Evolutionary conservation across 1,139 yeast species (phyloP).

Genomic region (Pichia terricola): DNA sequence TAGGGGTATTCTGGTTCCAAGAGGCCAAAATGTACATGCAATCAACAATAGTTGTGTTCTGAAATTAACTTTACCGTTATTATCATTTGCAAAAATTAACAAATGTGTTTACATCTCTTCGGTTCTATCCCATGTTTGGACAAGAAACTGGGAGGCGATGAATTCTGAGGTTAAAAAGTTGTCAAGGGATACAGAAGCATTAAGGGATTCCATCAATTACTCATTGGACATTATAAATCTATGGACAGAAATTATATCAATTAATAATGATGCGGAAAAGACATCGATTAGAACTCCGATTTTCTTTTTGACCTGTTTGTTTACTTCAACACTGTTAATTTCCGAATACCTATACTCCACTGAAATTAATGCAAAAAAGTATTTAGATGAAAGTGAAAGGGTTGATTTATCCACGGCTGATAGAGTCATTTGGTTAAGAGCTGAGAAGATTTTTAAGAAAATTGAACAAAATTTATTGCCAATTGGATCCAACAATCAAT

Average conservation of each 20-base stretch:
- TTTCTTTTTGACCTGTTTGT: conserved; percentile 59
- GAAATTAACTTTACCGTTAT: conserved; percentile 55
- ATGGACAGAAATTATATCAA: conserved; percentile 62
- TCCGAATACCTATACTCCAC: conserved; percentile 51
- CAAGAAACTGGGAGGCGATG: conserved; percentile 59
- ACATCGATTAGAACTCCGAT: conserved; percentile 66
- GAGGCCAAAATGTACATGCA: conserved; percentile 39
- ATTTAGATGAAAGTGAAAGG: conserved; percentile 15
- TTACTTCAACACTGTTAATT: conserved; percentile 48
- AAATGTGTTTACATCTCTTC: conserved; percentile 51
- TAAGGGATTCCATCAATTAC: conserved; percentile 48
- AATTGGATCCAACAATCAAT: conserved; percentile 32
- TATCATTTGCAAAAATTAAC: conserved; percentile 54
- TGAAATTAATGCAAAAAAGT: conserved; percentile 39
- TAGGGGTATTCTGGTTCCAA: conserved; percentile 51
- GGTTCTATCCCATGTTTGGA: conserved; percentile 46
- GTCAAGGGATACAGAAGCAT: conserved; percentile 43
- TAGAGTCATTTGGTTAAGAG: conserved; percentile 40
- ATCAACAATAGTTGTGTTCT: conserved; percentile 46
- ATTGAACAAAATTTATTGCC: conserved; percentile 45
- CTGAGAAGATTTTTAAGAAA: conserved; percentile 41
- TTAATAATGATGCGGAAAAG: conserved; percentile 51
- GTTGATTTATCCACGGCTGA: conserved; percentile 32
- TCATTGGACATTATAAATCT: conserved; percentile 52
- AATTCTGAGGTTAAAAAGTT: conserved; percentile 38